Evolutionary conservation across 176 grass and related monocot species (phyloP).

Genomic region (Avena insularis): DNA sequence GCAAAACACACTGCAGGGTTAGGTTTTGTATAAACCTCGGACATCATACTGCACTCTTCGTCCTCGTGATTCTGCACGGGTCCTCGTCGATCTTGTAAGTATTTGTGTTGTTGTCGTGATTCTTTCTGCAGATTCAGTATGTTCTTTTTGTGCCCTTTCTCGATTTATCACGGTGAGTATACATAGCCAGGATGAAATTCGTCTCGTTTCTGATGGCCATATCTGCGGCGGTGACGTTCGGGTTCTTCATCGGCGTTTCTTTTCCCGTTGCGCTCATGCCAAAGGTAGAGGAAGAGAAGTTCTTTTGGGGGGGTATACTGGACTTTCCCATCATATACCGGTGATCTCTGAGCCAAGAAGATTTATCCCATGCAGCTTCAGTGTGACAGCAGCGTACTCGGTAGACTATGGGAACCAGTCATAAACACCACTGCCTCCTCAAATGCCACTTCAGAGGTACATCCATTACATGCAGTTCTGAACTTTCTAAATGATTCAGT

Average conservation of each 20-base stretch:
- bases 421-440: conserved; percentile 23
- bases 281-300: neutral
- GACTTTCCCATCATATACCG: neutral
- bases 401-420: neutral
- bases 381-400: conserved; percentile 21
- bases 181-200: conserved; percentile 1
- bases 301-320: neutral
- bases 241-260: conserved; percentile 35
- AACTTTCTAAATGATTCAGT: neutral
- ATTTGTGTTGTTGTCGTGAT: neutral
- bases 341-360: neutral
- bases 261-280: conserved; percentile 25
- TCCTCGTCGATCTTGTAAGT: neutral
- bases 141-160: neutral
- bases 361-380: neutral
- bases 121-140: neutral
- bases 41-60: neutral
- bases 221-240: neutral
- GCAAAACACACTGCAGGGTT: neutral
- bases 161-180: neutral
- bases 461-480: neutral
- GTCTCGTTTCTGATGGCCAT: conserved; percentile 7
- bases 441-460: conserved; percentile 42
- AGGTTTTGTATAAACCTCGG: neutral
- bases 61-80: too few relatives aligned